Conservation (phyloP, 2,329 filamentous ascomycete species). For the Neonectria magnoliae region DNA sequence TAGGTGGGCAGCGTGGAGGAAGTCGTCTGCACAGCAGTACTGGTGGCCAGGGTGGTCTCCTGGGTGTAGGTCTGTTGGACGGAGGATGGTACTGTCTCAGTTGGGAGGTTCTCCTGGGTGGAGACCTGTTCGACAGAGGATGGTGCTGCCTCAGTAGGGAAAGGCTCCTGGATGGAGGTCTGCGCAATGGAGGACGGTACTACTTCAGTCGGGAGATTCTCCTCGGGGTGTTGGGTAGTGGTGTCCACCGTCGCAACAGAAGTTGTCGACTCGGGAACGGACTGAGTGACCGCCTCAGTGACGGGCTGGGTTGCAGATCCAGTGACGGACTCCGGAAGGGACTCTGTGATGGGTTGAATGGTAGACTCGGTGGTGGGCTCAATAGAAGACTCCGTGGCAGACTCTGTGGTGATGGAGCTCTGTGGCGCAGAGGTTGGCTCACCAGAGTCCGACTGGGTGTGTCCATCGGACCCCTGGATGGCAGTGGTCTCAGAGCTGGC, state of each 20-base stretch:
- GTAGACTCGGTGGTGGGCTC: background rate
- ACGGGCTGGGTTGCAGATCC: background rate
- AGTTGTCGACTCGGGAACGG: background rate
- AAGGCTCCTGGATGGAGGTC: too few relatives aligned
- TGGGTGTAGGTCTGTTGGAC: background rate
- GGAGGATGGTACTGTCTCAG: background rate
- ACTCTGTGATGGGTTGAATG: too few relatives aligned
- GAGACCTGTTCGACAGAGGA: background rate
- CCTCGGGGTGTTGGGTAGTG: background rate
- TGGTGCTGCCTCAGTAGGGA: background rate
- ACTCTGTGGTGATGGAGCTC: background rate
- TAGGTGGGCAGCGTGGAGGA: background rate
- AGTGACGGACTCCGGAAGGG: background rate
- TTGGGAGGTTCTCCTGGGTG: background rate
- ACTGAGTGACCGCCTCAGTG: background rate
- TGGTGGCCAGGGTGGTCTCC: background rate
- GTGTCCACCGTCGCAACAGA: background rate
- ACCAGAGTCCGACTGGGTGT: background rate
- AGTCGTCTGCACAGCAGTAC: background rate
- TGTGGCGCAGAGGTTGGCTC: background rate
- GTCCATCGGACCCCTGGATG: background rate
- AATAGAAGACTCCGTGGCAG: background rate
- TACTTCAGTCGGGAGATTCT: background rate
- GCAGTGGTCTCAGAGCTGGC: slow-evolving; percentile 3
- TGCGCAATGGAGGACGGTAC: background rate